A percentile compares a stretch with the other conserved stretches of the same genome.
phyloP scores from a whole-genome alignment of 225 moss, liverwort and hornwort species.

The Neckera pumila region DNA sequence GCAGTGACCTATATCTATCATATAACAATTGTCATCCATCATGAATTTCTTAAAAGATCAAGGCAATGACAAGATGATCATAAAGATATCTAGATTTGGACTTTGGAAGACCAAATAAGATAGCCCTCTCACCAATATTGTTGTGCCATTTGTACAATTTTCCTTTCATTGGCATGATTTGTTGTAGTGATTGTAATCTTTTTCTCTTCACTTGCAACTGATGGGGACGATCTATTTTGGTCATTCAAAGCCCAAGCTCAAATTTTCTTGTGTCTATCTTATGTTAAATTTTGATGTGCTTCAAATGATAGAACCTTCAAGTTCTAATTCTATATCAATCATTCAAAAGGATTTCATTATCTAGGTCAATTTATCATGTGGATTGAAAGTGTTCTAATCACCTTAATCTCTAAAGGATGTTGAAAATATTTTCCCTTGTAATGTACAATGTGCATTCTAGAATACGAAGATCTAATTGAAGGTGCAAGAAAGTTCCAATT shows the following conservation, averaged over 20 bases:
- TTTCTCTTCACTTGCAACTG: not conserved
- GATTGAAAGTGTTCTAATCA: not conserved
- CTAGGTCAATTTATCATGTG: not conserved
- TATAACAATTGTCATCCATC: too few species aligned
- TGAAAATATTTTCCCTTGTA: not conserved
- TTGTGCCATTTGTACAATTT: not conserved
- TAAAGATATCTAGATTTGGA: not conserved
- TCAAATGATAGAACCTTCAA: not conserved
- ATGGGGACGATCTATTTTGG: not conserved
- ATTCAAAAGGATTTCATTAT: not conserved
- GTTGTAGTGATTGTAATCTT: not conserved
- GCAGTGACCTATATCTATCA: too few species aligned
- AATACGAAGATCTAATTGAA: not conserved
- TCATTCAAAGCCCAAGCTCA: not conserved
- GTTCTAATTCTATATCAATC: not conserved
- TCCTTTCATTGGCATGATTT: not conserved
- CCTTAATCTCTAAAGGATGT: not conserved
- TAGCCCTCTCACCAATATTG: fast-evolving
- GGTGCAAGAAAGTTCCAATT: not conserved
- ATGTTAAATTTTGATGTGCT: not conserved
- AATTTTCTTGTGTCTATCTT: not conserved
- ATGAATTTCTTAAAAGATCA: not conserved
- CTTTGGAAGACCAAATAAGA: not conserved
- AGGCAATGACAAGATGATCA: not conserved
- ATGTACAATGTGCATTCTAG: not conserved